Evolutionary conservation across 345 rosid genomes (phyloP), one percentile per base, ranked within the genome.

Genomic region (Punica granatum): DNA sequence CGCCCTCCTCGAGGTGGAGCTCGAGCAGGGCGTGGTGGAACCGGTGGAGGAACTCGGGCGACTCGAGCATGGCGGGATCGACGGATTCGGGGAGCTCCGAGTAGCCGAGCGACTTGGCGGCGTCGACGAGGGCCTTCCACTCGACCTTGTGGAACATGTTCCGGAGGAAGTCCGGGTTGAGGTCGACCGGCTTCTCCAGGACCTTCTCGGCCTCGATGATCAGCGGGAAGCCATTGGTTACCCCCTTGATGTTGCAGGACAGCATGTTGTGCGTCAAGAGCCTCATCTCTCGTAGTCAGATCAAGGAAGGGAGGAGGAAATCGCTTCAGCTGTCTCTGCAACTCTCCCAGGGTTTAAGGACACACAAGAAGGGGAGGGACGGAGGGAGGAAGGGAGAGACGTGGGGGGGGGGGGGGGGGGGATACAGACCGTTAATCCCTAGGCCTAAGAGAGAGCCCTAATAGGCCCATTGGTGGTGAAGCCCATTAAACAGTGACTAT

Each of bases 181-280:
- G 86, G 34, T 91, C 96, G 3, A 82, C 89, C 49, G 84, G 71
- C 79, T 84, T 91, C 72, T 85, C 88, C 11, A 80, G 44, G 37
- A 85, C 92, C 66, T 80, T 82, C 72, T 66, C 89, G 0, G 71
- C 95, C 67, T 86, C 89, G 79, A 94, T 86, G 49, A 65, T 67
- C 1, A 94, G 88, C 13, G 98, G 98, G 64, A 91, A 94, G 19
- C 96, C 96, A 25, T 85, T 88, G 11, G 78, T 3, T 15, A 91
- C 99, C 44, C 98, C 99, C 76, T 89, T 91, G 73, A 94, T 83
- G 82, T 88, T 89, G 68, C 89, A 94, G 1, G 97, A 83, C 26
- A 89, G 83, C 92, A 89, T 88, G 83, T 92, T 92, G 89, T 92
- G 98, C 36, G 96, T 85, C 43, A 88, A 75, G 6, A 89, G 79